Evolutionary conservation across 345 rosid genomes (phyloP).

Genomic region (Syzygium aqueum): DNA sequence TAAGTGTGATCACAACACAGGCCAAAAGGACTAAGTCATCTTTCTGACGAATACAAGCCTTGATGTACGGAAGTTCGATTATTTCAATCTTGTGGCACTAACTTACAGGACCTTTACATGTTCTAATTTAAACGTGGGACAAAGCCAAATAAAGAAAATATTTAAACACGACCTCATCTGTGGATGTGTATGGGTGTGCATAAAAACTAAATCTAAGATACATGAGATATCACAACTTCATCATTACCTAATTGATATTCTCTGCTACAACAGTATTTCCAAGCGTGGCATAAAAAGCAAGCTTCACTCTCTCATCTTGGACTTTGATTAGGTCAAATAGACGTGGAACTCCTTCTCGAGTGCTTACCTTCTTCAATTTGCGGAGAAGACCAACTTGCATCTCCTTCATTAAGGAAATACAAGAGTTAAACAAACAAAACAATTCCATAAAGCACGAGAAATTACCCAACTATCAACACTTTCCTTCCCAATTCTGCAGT

Average conservation of each 20-base stretch:
- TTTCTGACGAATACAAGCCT: background rate
- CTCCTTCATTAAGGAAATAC: slow-evolving; percentile 44
- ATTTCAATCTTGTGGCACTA: background rate
- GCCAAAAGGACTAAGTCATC: background rate
- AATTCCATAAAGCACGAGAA: background rate
- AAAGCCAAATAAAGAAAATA: background rate
- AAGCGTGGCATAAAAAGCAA: slow-evolving; percentile 81
- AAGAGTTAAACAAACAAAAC: background rate
- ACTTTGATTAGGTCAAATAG: slow-evolving; percentile 88
- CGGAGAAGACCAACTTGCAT: slow-evolving; percentile 57
- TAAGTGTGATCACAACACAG: background rate
- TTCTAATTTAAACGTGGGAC: background rate
- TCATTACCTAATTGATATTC: slow-evolving; percentile 82
- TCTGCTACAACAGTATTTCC: slow-evolving; percentile 79
- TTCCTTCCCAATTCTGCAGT: background rate
- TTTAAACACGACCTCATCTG: no score
- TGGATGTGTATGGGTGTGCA: background rate
- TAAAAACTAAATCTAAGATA: background rate
- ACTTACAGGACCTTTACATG: background rate
- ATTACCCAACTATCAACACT: background rate
- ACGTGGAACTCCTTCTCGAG: slow-evolving; percentile 87
- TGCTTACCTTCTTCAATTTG: slow-evolving; percentile 53
- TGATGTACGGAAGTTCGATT: background rate
- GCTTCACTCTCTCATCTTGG: slow-evolving; percentile 83
- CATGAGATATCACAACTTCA: background rate